Evolutionary conservation across 2,329 filamentous ascomycete genomes (phyloP), one percentile per base, ranked within the genome.

Genomic region (Gaeumannomyces tritici): DNA sequence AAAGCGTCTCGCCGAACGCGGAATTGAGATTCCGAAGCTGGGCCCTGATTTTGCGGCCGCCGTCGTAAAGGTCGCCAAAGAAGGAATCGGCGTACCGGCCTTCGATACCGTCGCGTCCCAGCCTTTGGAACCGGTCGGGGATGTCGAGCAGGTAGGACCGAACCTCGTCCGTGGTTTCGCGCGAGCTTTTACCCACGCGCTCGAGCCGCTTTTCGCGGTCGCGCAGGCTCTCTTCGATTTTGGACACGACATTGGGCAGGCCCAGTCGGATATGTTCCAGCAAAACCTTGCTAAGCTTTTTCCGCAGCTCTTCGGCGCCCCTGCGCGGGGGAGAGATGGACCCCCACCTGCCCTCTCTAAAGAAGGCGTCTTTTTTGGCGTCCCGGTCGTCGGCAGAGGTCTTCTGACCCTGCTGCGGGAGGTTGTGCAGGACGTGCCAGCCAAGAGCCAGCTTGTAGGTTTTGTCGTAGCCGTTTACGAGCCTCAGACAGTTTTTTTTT

Each of bases 341-440:
- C 0, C 66, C 67, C 79, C 79, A 83, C 0, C 71, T 64, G 0
- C 76, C 74, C 0, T 69, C 61, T 0, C 73, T 73, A 56, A 84
- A 81, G 67, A 83, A 83, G 0, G 67, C 62, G 0, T 63, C 64
- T 65, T 84, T 79, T 0, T 70, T 65, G 0, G 65, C 63, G 47
- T 83, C 74, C 0, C 80, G 75, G 61, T 76, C 66, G 1, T 66
- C 65, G 56, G 69, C 63, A 3, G 72, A 68, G 61, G 66, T 66
- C 13, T 67, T 21, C 51, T 72, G 65, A 62, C 77, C 73, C 26
- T 57, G 24, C 15, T 71, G 79, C 62, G 75, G 73, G 8, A 76
- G 71, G 64, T 83, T 83, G 35, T 73, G 75, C 3, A 84, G 69
- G 0, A 83, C 76, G 62, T 84, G 80, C 80, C 81, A 85, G 0